Evolutionary conservation across 345 rosid genomes (phyloP), one percentile per base, ranked within the genome.

Genomic region (Populus deltoides): DNA sequence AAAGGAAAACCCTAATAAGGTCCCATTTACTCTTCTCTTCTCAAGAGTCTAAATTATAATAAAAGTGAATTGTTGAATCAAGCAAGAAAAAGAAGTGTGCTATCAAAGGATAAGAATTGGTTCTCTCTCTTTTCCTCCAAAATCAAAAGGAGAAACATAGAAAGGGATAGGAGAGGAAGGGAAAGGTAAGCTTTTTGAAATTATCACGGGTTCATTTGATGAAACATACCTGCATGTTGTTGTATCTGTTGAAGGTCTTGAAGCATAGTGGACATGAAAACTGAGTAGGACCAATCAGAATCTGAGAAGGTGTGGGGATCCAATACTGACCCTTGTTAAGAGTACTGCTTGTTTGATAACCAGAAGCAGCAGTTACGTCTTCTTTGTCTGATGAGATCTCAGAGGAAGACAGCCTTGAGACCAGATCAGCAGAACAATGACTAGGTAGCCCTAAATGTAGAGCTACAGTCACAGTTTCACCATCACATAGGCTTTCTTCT

Each of bases 221-320:
- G 4, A 20, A 27, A 73, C 27, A 78, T 83, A 94, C 99, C 95
- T 97, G 98, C 98, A 97, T 94, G 92, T 94, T 97, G 86, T 94
- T 94, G 92, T 97, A 97, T 88, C 99, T 86, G 86, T 97, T 97
- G 94, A 97, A 97, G 82, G 97, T 92, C 87, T 97, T 97, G 92
- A 90, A 92, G 90, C 98, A 97, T 73, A 97, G 92, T 70, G 99
- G 98, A 71, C 99, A 97, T 55, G 99, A 90, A 83, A 94, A 97
- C 86, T 97, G 99, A 2, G 97, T 92, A 45, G 98, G 99, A 66
- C 99, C 99, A 83, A 97, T 90, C 53, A 94, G 88, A 84, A 97
- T 97, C 86, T 97, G 99, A 74, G 98, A 83, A 71, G 98, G 97
- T n/a, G 98, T 97, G 7, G 99, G 99, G 79, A 94, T 97, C 99